phyloP scores from a whole-genome alignment of 495 filamentous ascomycete genomes.

The Daldinia childiae region DNA sequence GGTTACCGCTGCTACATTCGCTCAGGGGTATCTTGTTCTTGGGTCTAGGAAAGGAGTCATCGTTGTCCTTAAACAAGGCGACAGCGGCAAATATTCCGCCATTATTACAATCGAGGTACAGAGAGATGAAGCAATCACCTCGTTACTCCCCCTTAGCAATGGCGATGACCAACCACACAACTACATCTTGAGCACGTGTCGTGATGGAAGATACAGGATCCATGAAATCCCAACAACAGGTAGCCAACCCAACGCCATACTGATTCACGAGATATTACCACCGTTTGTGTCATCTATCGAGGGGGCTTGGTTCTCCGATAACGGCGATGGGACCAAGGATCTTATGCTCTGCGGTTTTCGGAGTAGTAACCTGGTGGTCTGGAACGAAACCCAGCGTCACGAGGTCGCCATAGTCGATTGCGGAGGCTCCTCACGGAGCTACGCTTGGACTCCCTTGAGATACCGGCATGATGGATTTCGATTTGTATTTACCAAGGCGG shows the following conservation, averaged over 20 bases:
- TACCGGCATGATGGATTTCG: constrained; percentile 47
- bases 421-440: constrained; percentile 82
- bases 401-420: constrained; percentile 78
- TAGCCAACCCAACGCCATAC: constrained; percentile 21
- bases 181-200: constrained; percentile 72
- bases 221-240: constrained; percentile 48
- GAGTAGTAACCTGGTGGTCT: constrained; percentile 78
- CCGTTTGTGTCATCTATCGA: constrained; percentile 75
- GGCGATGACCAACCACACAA: constrained; percentile 26
- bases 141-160: constrained; percentile 59
- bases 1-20: constrained; percentile 53
- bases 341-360: constrained; percentile 84
- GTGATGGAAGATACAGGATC: constrained; percentile 78
- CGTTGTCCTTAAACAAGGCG: constrained; percentile 57
- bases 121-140: constrained; percentile 74
- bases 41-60: constrained; percentile 74
- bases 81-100: constrained; percentile 43
- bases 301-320: constrained; percentile 65
- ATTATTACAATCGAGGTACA: constrained; percentile 56
- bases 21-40: constrained; percentile 63
- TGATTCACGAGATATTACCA: constrained; percentile 59
- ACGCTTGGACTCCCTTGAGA: constrained; percentile 63
- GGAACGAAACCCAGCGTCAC: constrained; percentile 72
- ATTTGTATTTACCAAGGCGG: constrained; percentile 66
- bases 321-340: constrained; percentile 48